Percentiles rank a stretch among this genome's conserved stretches.
Conservation (phyloP, 352 stramenopile genomes). For the Globisporangium lucens region DNA sequence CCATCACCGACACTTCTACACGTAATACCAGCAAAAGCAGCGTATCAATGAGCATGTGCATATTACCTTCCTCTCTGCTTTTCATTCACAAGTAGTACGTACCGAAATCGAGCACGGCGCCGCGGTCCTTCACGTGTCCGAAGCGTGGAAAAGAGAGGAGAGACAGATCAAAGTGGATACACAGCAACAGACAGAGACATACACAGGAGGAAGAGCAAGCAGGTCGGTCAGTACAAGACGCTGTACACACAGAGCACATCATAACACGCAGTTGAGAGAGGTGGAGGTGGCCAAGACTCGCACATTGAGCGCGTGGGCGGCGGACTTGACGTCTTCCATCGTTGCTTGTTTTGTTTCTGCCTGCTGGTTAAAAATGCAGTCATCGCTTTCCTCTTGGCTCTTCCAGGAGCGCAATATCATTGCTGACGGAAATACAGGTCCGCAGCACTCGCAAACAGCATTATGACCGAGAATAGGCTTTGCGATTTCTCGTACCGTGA, state of each 20-base stretch:
- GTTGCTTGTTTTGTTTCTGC: neutral
- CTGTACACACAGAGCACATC: neutral
- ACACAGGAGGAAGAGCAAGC: neutral
- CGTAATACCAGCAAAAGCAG: neutral
- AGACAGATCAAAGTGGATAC: neutral
- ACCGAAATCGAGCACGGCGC: slow-evolving; percentile 74
- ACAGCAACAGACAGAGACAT: neutral
- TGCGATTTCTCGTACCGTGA: neutral
- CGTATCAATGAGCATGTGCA: neutral
- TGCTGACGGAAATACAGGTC: neutral
- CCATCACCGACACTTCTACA: slow-evolving; percentile 74
- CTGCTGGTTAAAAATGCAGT: slow-evolving; percentile 1
- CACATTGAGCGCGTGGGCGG: slow-evolving; percentile 42
- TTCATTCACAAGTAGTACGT: slow-evolving; percentile 7
- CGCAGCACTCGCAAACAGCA: neutral
- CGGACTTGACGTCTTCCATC: slow-evolving; percentile 47
- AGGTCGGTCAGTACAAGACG: neutral
- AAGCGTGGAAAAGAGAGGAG: neutral
- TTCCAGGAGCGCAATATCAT: neutral
- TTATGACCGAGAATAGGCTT: neutral
- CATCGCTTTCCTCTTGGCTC: neutral
- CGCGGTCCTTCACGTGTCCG: slow-evolving; percentile 43
- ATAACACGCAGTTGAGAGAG: too few relatives aligned
- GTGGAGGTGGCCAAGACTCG: neutral
- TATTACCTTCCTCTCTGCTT: neutral